Percentiles rank a stretch among this genome's conserved stretches.
phyloP scores from a whole-genome alignment of 768 basidiomycete species.

The Dendrothele bispora region DNA sequence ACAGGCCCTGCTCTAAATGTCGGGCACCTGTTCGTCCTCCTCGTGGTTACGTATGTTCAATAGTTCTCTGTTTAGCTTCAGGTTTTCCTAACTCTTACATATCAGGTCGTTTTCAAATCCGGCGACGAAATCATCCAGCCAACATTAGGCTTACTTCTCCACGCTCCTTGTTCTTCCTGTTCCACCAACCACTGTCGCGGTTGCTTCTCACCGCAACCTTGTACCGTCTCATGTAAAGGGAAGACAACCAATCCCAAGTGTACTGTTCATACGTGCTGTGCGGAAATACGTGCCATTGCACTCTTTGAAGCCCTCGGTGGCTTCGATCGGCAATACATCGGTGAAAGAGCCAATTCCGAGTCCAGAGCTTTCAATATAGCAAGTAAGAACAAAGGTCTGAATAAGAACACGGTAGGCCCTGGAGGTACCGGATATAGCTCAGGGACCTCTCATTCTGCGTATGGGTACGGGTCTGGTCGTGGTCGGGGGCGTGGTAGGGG shows the following conservation, averaged over 20 bases:
- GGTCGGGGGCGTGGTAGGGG: no score
- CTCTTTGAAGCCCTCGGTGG: conserved; percentile 49
- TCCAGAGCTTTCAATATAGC: conserved; percentile 33
- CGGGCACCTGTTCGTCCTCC: conserved; percentile 33
- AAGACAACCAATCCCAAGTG: conserved; percentile 30
- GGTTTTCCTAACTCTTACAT: not conserved
- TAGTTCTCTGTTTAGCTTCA: conserved; percentile 3
- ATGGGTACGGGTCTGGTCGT: no score
- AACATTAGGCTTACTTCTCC: conserved; percentile 35
- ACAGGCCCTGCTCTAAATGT: conserved; percentile 38
- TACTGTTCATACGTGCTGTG: conserved; percentile 40
- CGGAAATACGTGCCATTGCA: conserved; percentile 48
- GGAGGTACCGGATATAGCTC: conserved; percentile 53
- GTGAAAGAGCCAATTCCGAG: conserved; percentile 38
- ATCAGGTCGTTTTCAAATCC: conserved; percentile 2
- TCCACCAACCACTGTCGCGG: conserved; percentile 48
- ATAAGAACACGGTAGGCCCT: conserved; percentile 39
- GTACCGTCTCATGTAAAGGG: conserved; percentile 43
- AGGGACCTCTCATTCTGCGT: conserved; percentile 4
- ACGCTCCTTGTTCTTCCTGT: conserved; percentile 44
- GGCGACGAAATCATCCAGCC: conserved; percentile 26
- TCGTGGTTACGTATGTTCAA: conserved; percentile 40
- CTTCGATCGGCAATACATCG: conserved; percentile 46
- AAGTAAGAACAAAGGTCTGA: conserved; percentile 20
- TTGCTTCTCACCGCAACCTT: conserved; percentile 40